Evolutionary conservation across 2,329 filamentous ascomycete genomes (phyloP).

Genomic region (Diaporthe sp.): DNA sequence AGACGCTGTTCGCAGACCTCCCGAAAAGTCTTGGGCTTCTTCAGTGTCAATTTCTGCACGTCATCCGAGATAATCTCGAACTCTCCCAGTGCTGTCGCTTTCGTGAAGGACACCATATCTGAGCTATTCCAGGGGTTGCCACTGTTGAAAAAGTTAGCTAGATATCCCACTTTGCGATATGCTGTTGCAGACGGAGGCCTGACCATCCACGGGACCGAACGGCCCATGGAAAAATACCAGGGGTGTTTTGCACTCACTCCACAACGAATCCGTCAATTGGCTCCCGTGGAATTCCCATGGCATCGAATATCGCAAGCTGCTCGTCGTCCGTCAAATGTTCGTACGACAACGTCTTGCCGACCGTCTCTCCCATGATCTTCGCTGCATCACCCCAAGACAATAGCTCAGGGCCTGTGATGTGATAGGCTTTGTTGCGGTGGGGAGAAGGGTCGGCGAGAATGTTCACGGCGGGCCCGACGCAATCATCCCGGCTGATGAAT

Average conservation of each 20-base stretch:
- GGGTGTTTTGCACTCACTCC: not conserved
- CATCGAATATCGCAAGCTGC: slow-evolving; percentile 15
- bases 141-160: not conserved
- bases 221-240: not conserved
- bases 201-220: not conserved
- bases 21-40: slow-evolving; percentile 3
- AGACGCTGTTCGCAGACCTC: slow-evolving; percentile 15
- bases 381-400: slow-evolving; percentile 18
- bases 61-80: slow-evolving; percentile 21
- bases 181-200: too few species aligned
- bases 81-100: slow-evolving; percentile 9
- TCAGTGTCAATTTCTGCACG: not conserved
- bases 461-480: slow-evolving; percentile 1
- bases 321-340: slow-evolving; percentile 14
- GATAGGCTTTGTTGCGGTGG: slow-evolving; percentile 20
- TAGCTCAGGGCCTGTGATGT: slow-evolving; percentile 17
- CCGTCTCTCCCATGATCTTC: slow-evolving; percentile 5
- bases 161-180: not conserved
- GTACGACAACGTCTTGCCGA: not conserved
- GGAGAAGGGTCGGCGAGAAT: not conserved
- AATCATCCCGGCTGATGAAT: slow-evolving; percentile 1
- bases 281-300: slow-evolving; percentile 5
- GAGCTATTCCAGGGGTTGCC: slow-evolving; percentile 20
- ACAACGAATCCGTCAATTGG: slow-evolving; percentile 9
- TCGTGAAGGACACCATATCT: slow-evolving; percentile 20